phyloP scores from a whole-genome alignment of 106 monocot genomes.

The Chionographis japonica region DNA sequence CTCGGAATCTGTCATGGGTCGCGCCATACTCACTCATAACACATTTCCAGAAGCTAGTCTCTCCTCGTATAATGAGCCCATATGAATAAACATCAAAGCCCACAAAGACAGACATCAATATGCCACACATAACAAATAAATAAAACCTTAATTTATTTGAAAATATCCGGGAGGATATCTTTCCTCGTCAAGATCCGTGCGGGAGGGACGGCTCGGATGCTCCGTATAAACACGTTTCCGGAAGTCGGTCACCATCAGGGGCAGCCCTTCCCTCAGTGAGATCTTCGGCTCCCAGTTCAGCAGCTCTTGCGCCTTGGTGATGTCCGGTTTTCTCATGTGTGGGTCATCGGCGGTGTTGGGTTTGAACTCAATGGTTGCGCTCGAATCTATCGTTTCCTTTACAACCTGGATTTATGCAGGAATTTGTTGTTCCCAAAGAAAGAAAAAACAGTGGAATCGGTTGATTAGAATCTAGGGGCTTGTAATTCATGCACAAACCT shows the following conservation, averaged over 20 bases:
- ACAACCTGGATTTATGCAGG: slow-evolving; percentile 38
- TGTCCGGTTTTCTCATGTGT: slow-evolving; percentile 75
- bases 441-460: neutral
- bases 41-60: too few species aligned
- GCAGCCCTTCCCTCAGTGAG: slow-evolving; percentile 53
- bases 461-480: neutral
- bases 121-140: too few species aligned
- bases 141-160: too few species aligned
- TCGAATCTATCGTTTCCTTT: slow-evolving; percentile 64
- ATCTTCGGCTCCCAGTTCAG: slow-evolving; percentile 77
- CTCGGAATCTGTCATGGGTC: too few species aligned
- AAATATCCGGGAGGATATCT: too few species aligned
- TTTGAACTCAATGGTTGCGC: slow-evolving; percentile 61
- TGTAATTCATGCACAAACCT: slow-evolving; percentile 28
- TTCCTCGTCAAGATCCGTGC: too few species aligned
- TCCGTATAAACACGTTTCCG: slow-evolving; percentile 14
- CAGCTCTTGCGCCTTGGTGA: slow-evolving; percentile 60
- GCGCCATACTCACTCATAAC: too few species aligned
- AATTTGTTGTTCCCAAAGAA: neutral
- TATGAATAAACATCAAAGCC: too few species aligned
- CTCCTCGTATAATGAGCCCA: too few species aligned
- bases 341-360: slow-evolving; percentile 77
- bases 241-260: slow-evolving; percentile 70
- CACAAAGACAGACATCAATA: too few species aligned
- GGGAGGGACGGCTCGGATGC: too few species aligned